Evolutionary conservation across 2,329 filamentous ascomycete genomes (phyloP).

Genomic region (Neofusicoccum ribis): DNA sequence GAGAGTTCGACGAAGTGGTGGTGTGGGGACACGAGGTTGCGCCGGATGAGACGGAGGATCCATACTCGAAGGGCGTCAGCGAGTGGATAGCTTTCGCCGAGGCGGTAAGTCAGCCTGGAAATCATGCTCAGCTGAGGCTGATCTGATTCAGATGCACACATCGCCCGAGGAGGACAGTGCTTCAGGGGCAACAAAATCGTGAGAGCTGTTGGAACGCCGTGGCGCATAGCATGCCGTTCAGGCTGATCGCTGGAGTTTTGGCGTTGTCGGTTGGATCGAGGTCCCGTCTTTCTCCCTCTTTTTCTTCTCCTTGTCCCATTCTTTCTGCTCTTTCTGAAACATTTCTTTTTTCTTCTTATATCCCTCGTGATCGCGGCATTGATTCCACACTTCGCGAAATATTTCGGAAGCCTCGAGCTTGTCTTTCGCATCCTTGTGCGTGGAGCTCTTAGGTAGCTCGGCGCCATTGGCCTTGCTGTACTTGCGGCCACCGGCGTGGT

Average conservation of each 20-base stretch:
- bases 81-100: conserved; percentile 80
- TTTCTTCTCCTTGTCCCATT: conserved; percentile 37
- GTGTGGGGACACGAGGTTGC: conserved; percentile 81
- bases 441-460: conserved; percentile 47
- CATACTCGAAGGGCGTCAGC: conserved; percentile 71
- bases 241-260: not conserved
- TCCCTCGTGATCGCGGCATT: conserved; percentile 45
- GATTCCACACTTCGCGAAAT: conserved; percentile 53
- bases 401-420: conserved; percentile 53
- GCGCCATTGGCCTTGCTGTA: conserved; percentile 46
- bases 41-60: conserved; percentile 63
- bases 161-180: not conserved
- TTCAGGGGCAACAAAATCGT: not conserved
- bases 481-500: conserved; percentile 57
- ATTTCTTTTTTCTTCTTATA: conserved; percentile 48
- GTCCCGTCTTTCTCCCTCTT: not conserved
- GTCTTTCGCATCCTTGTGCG: conserved; percentile 49
- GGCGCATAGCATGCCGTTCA: not conserved
- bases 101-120: conserved; percentile 47
- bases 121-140: not conserved
- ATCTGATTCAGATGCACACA: conserved; percentile 1
- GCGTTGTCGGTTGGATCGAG: not conserved
- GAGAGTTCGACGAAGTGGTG: conserved; percentile 71
- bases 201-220: not conserved
- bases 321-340: conserved; percentile 51